These are phyloP conservation scores for Tetratostichococcus sp. DNA, from an alignment of 139 green algal species.

Conservation along the genomic window DNA sequence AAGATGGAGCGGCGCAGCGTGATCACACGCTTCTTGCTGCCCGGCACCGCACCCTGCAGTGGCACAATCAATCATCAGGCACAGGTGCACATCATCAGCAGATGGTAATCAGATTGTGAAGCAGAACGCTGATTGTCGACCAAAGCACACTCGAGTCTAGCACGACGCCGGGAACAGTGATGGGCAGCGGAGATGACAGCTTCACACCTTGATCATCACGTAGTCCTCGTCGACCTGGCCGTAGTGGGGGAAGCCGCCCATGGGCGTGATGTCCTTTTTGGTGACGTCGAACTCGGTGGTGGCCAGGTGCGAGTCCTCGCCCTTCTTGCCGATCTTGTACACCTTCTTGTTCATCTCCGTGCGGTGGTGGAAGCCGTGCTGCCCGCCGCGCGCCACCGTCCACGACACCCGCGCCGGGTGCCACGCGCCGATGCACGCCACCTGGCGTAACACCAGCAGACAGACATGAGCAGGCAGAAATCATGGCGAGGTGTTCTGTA, in stretches of 20 bases:
- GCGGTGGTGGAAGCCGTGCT: conserved; percentile 96
- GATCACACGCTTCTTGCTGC: conserved; percentile 93
- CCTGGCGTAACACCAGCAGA: conserved; percentile 8
- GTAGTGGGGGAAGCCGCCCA: conserved; percentile 99
- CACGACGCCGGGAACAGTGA: too few species aligned
- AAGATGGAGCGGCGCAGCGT: conserved; percentile 92
- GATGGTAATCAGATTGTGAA: too few species aligned
- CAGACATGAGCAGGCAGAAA: neutral
- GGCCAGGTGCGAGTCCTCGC: conserved; percentile 75
- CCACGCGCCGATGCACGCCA: conserved; percentile 98
- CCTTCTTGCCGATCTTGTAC: conserved; percentile 98
- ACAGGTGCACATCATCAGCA: too few species aligned
- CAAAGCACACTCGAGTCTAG: too few species aligned
- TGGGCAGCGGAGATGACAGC: too few species aligned
- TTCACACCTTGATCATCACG: conserved; percentile 97
- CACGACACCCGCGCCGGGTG: conserved; percentile 95
- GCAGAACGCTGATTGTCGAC: too few species aligned
- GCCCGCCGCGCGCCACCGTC: conserved; percentile 93
- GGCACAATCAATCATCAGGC: neutral
- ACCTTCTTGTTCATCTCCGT: conserved; percentile 99
- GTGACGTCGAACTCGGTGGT: conserved; percentile 95
- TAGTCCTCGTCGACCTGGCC: conserved; percentile 95
- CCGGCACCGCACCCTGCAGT: conserved; percentile 76
- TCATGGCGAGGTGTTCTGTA: too few species aligned
- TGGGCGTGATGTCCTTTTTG: conserved; percentile 98